phyloP scores from a whole-genome alignment of 768 basidiomycete genomes.

The Podaxis sp. region DNA sequence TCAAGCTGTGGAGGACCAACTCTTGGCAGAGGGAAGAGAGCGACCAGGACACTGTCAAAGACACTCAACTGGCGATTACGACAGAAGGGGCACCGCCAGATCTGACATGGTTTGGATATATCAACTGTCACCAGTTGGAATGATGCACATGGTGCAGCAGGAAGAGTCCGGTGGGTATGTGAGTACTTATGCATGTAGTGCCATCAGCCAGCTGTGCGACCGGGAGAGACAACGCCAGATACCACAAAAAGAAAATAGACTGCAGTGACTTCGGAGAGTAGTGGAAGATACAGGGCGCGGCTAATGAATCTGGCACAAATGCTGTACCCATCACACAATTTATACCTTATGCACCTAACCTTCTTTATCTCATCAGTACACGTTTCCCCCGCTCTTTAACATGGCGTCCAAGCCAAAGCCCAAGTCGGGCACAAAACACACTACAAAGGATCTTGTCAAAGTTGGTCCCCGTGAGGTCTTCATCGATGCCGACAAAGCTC shows the following conservation, averaged over 20 bases:
- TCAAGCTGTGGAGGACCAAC: slow-evolving; percentile 11
- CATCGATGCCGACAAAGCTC: slow-evolving; percentile 11
- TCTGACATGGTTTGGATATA: slow-evolving; percentile 7
- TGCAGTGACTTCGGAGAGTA: too few relatives aligned
- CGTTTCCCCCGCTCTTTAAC: background rate
- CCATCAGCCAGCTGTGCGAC: too few relatives aligned
- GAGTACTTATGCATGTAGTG: background rate
- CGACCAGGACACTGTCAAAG: background rate
- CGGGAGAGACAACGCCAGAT: too few relatives aligned
- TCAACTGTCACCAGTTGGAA: background rate
- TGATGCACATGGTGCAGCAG: background rate
- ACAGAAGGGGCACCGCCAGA: background rate
- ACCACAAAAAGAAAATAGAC: too few relatives aligned
- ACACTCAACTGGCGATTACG: background rate
- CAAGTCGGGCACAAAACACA: background rate
- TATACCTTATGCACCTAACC: background rate
- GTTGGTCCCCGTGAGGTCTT: slow-evolving; percentile 18
- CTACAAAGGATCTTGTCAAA: slow-evolving; percentile 13
- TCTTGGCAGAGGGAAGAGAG: slow-evolving; percentile 3
- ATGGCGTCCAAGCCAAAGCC: slow-evolving; percentile 25
- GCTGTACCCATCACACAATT: background rate
- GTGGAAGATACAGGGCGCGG: too few relatives aligned
- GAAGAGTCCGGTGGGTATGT: background rate
- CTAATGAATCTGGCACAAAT: too few relatives aligned
- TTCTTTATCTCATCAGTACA: background rate